These are phyloP conservation scores for Pugionium cornutum DNA, from an alignment of 345 rosid species.

Conservation along the genomic window DNA sequence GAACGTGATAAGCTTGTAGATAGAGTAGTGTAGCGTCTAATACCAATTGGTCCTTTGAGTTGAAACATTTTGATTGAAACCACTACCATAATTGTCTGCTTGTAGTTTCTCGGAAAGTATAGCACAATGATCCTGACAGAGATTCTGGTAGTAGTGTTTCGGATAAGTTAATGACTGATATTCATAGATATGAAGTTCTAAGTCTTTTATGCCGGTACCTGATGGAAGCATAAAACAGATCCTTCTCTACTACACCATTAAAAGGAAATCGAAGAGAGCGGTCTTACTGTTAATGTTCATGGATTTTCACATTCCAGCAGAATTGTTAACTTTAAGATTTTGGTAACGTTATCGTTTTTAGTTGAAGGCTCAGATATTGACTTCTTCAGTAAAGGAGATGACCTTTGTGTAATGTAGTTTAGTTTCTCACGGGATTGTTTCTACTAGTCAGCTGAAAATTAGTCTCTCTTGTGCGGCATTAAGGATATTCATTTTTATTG, in stretches of 20 bases:
- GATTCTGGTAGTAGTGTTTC: too few species aligned
- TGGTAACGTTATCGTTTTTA: not conserved
- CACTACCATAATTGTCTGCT: too few species aligned
- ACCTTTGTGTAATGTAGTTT: not conserved
- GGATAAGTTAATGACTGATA: not conserved
- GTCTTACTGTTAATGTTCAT: slow-evolving; percentile 12
- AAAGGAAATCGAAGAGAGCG: slow-evolving; percentile 12
- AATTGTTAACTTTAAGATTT: too few species aligned
- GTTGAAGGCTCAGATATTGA: not conserved
- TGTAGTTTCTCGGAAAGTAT: too few species aligned
- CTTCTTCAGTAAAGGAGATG: too few species aligned
- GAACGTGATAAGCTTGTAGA: not conserved
- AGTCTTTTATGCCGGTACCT: too few species aligned
- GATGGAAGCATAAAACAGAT: too few species aligned
- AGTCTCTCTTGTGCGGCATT: slow-evolving; percentile 7
- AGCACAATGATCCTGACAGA: too few species aligned
- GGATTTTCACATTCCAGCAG: slow-evolving; percentile 1
- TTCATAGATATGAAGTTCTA: slow-evolving; percentile 2
- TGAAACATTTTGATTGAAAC: too few species aligned
- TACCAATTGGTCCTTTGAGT: too few species aligned
- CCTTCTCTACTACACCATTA: too few species aligned
- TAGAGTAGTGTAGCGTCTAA: too few species aligned
- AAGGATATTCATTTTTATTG: slow-evolving; percentile 34
- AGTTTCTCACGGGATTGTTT: slow-evolving; percentile 10
- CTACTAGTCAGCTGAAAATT: not conserved